Evolutionary conservation across 2,329 filamentous ascomycete species (phyloP).

Genomic region (Xenoacremonium recifei): DNA sequence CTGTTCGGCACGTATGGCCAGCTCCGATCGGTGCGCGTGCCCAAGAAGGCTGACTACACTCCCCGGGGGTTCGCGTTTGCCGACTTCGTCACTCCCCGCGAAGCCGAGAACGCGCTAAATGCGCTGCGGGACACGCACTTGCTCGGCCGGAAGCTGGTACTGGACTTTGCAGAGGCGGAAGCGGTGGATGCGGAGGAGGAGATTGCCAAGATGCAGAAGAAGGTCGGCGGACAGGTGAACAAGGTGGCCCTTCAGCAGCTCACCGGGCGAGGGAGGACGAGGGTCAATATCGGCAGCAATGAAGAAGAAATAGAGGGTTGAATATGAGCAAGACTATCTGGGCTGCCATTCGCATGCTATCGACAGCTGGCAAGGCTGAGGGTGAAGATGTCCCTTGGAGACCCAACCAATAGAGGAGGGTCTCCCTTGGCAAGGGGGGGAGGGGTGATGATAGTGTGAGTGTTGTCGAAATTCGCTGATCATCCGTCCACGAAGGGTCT

Average conservation of each 20-base stretch:
- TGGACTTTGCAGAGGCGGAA: constrained; percentile 89
- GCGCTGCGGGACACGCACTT: constrained; percentile 91
- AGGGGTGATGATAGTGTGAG: too few relatives aligned
- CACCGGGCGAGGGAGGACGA: constrained; percentile 78
- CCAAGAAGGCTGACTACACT: constrained; percentile 88
- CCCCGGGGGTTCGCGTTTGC: constrained; percentile 95
- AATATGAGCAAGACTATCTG: constrained; percentile 22
- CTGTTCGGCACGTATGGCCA: constrained; percentile 90
- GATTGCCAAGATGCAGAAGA: constrained; percentile 95
- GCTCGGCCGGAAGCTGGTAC: constrained; percentile 81
- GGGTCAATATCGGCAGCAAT: constrained; percentile 81
- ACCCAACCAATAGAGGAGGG: constrained; percentile 11
- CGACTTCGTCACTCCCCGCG: constrained; percentile 87
- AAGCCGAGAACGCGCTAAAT: constrained; percentile 87
- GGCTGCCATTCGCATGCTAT: not conserved
- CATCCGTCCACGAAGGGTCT: too few relatives aligned
- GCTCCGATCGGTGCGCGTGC: constrained; percentile 86
- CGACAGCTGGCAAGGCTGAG: constrained; percentile 23
- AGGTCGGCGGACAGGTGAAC: constrained; percentile 85
- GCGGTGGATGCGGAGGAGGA: constrained; percentile 91
- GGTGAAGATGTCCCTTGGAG: constrained; percentile 9
- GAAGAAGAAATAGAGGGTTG: constrained; percentile 52
- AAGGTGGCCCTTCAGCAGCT: constrained; percentile 89
- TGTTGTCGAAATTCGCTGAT: too few relatives aligned
- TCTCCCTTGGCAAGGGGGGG: constrained; percentile 29